Evolutionary conservation across 2,329 filamentous ascomycete genomes (phyloP), one percentile per base, ranked within the genome.

Genomic region (Magnaporthiopsis poae): DNA sequence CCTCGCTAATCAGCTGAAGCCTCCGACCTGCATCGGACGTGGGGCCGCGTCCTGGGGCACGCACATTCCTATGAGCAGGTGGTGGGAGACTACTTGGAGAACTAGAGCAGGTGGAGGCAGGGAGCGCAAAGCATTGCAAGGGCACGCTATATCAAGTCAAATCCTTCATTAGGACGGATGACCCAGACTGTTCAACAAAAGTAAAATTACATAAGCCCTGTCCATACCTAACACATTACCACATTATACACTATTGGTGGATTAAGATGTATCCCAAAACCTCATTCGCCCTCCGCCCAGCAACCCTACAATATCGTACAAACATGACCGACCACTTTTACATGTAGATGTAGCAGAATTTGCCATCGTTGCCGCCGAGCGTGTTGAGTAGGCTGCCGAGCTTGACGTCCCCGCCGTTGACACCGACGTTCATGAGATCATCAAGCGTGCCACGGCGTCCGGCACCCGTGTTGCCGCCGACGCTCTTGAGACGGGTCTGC

Each of bases 401-500:
- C 56, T 65, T 46, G 46, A 39, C 62, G 7, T 62, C 18, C n/a
- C 52, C 56, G 15, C 60, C 68, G 21, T 64, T 61, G n/a, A 56
- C 64, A n/a, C 68, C 68, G 2, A 68, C 13, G 52, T 65, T 33
- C 25, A 65, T 46, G 1, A 65, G 39, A 39, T 69, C 67, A n/a
- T 63, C 31, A 11, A 61, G 29, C 2, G 65, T 52, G 15, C 56
- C 62, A 13, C n/a, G 33, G 18, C 27, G 27, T 9, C 63, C 63
- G n/a, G 21, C 31, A 25, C 13, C 9, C 13, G 25, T 36, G 63
- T 65, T 64, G 18, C 65, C 64, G 8, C 29, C 63, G 9, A 68
- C 46, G 9, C 60, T 62, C 1, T 56, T 62, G 27, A 64, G 56
- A 21, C 75, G 72, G 5, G 67, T 69, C 36, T 70, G 72, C 3